Conservation (phyloP, 73 alveolate genomes). For the Paramecium pentaurelia region DNA sequence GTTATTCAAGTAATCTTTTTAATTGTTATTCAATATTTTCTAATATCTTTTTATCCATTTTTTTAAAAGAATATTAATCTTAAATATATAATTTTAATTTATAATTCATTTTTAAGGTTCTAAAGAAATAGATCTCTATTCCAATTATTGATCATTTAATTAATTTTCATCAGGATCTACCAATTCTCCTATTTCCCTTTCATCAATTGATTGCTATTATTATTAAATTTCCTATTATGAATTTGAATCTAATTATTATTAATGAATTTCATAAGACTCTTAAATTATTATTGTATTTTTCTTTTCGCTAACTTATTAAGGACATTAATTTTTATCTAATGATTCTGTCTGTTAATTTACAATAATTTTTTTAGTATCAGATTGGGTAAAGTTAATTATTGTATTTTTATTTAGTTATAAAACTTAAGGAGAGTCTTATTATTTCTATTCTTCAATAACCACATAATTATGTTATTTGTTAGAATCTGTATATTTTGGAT, state of each 20-base stretch:
- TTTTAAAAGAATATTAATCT: neutral
- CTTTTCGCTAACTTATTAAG: neutral
- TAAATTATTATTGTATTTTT: neutral
- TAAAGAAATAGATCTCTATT: neutral
- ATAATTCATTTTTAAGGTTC: neutral
- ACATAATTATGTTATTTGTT: neutral
- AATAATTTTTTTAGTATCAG: neutral
- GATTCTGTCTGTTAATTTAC: neutral
- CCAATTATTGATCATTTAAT: neutral
- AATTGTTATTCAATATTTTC: conserved; percentile 16
- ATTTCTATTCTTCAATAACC: neutral
- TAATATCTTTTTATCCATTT: conserved; percentile 6
- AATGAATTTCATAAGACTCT: neutral
- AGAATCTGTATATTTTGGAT: neutral
- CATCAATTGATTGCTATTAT: neutral
- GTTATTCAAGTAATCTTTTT: conserved; percentile 6
- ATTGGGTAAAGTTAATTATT: neutral
- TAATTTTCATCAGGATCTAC: neutral
- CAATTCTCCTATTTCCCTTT: neutral
- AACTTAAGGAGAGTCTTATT: neutral
- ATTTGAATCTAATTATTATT: neutral
- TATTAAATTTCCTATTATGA: neutral
- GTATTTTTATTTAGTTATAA: neutral
- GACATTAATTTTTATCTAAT: neutral
- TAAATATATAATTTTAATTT: neutral